These are phyloP conservation scores for Cantharellus anzutake DNA, from an alignment of 768 basidiomycete species.

Conservation along the genomic window DNA sequence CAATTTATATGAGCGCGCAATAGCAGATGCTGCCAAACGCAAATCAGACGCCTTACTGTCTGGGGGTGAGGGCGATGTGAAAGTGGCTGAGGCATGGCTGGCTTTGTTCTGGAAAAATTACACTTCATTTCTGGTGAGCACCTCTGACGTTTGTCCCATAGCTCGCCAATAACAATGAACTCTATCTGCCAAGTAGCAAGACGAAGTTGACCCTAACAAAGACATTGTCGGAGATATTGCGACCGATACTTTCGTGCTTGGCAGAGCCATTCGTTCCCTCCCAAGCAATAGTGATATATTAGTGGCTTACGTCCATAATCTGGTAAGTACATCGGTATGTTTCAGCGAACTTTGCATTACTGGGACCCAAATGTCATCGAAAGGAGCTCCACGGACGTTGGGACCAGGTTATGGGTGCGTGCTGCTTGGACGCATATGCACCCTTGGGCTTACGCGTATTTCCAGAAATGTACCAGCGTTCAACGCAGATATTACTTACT, in stretches of 20 bases:
- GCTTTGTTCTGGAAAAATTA: constrained; percentile 56
- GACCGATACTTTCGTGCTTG: constrained; percentile 19
- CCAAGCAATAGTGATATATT: constrained; percentile 62
- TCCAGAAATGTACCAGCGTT: constrained; percentile 20
- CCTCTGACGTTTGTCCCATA: background rate
- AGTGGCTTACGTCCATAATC: constrained; percentile 54
- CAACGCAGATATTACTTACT: constrained; percentile 28
- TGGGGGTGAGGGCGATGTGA: constrained; percentile 20
- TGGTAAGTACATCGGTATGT: constrained; percentile 26
- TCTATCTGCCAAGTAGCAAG: constrained; percentile 13
- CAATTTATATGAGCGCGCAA: constrained; percentile 52
- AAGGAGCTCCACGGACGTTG: background rate
- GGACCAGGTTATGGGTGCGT: background rate
- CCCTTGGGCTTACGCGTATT: background rate
- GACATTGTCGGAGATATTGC: constrained; percentile 14
- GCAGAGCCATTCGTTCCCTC: constrained; percentile 48
- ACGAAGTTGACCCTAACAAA: constrained; percentile 20
- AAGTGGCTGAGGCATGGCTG: constrained; percentile 35
- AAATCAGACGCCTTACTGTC: constrained; percentile 30
- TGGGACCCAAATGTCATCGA: background rate
- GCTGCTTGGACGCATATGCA: background rate
- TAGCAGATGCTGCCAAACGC: constrained; percentile 39
- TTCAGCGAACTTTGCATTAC: background rate
- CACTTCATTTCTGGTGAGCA: constrained; percentile 44
- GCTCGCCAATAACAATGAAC: background rate